Conservation (phyloP, 805 yeast genomes). For the Saccharomycopsis sp. region DNA sequence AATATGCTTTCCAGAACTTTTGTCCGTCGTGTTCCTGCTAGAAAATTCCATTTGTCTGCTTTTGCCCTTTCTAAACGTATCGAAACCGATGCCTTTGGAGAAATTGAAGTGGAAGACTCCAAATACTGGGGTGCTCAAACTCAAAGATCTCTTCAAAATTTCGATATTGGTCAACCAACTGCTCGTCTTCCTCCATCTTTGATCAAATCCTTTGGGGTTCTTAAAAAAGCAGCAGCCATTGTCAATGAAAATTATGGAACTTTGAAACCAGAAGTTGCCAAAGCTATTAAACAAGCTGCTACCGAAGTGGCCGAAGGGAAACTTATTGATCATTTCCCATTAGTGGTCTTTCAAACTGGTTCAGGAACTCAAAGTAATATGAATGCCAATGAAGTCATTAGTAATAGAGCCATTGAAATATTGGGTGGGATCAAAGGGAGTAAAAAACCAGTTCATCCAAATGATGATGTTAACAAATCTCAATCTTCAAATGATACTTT, state of each 20-base stretch:
- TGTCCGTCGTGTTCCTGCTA: not conserved
- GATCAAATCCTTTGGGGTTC: constrained; percentile 82
- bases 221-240: constrained; percentile 90
- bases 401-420: constrained; percentile 95
- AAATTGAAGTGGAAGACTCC: constrained; percentile 77
- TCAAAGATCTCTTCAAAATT: constrained; percentile 84
- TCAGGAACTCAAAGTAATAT: constrained; percentile 98
- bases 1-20: constrained; percentile 8
- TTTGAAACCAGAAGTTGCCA: constrained; percentile 73
- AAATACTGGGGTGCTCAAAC: constrained; percentile 99
- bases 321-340: constrained; percentile 88
- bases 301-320: constrained; percentile 91
- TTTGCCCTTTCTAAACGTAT: constrained; percentile 31
- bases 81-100: constrained; percentile 96
- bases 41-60: constrained; percentile 13
- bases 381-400: constrained; percentile 98
- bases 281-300: constrained; percentile 87
- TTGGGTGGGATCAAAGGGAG: constrained; percentile 90
- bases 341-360: constrained; percentile 98
- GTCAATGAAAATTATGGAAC: constrained; percentile 77
- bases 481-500: constrained; percentile 98
- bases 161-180: constrained; percentile 88
- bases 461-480: constrained; percentile 97
- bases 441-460: constrained; percentile 93
- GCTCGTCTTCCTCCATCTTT: constrained; percentile 90